Conservation (phyloP, 169 alveolate genomes). For the Eimeria praecox region DNA sequence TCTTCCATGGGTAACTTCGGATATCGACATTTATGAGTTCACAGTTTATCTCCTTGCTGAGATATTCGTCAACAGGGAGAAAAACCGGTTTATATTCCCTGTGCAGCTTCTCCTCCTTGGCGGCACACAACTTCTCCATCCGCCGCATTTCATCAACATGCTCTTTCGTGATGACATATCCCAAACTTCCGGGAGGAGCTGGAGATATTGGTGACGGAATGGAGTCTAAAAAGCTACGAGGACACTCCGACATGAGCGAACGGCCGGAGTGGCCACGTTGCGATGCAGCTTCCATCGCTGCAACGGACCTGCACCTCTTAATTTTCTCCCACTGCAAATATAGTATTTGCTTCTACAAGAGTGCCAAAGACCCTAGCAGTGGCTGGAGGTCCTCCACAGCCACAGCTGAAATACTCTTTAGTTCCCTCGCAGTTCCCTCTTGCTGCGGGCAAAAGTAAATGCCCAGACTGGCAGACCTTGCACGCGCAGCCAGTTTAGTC, state of each 20-base stretch:
- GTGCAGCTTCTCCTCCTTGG: constrained; percentile 21
- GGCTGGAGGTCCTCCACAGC: too few species aligned
- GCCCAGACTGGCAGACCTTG: too few species aligned
- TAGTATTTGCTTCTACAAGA: too few species aligned
- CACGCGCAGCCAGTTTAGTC: not conserved
- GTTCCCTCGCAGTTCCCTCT: too few species aligned
- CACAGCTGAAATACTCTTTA: too few species aligned
- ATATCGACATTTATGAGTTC: constrained; percentile 77
- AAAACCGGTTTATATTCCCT: constrained; percentile 51
- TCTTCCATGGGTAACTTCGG: constrained; percentile 73
- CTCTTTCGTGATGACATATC: constrained; percentile 30
- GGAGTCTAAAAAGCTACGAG: constrained; percentile 49
- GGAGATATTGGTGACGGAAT: constrained; percentile 52
- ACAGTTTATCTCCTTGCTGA: constrained; percentile 75
- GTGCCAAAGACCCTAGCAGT: too few species aligned
- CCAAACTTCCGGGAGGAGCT: not conserved
- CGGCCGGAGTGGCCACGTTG: not conserved
- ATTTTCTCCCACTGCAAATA: not conserved
- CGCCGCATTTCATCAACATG: constrained; percentile 24
- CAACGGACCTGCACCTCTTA: not conserved
- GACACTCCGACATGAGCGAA: not conserved
- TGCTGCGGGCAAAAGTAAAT: too few species aligned
- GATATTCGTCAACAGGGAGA: constrained; percentile 64
- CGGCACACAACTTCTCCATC: constrained; percentile 15
- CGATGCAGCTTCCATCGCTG: not conserved